Evolutionary conservation across 2,329 filamentous ascomycete species (phyloP).

Genomic region (Metarhizium brunneum): DNA sequence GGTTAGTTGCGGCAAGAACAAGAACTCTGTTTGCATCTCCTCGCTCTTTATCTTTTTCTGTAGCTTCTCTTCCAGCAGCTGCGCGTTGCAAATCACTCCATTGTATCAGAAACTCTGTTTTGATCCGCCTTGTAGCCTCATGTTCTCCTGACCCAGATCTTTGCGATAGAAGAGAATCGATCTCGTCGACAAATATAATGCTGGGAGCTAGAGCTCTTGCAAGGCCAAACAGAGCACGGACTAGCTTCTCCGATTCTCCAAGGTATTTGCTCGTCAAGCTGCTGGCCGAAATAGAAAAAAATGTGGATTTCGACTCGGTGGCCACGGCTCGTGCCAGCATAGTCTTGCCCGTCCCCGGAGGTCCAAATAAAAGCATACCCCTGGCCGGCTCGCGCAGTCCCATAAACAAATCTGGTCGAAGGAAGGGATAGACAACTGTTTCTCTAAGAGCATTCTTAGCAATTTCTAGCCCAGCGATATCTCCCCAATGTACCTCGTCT

Average conservation of each 20-base stretch:
- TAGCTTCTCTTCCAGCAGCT: constrained; percentile 72
- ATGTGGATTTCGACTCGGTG: constrained; percentile 88
- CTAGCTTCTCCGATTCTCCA: constrained; percentile 92
- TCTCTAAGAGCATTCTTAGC: constrained; percentile 91
- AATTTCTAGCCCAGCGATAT: constrained; percentile 82
- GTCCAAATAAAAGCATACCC: constrained; percentile 93
- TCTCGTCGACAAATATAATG: constrained; percentile 98
- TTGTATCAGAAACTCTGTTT: constrained; percentile 95
- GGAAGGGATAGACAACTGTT: constrained; percentile 92
- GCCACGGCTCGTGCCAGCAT: constrained; percentile 91
- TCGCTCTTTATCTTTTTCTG: constrained; percentile 54
- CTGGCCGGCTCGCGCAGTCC: constrained; percentile 87
- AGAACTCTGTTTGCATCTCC: constrained; percentile 84
- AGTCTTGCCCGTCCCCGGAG: constrained; percentile 96
- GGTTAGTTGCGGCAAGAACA: constrained; percentile 88
- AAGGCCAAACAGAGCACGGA: constrained; percentile 82
- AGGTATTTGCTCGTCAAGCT: constrained; percentile 93
- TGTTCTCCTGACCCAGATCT: constrained; percentile 79
- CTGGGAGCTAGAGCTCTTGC: constrained; percentile 83
- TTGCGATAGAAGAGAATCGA: constrained; percentile 84
- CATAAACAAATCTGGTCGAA: constrained; percentile 92
- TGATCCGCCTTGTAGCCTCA: constrained; percentile 86
- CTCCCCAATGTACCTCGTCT: constrained; percentile 89
- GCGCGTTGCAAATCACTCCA: constrained; percentile 93
- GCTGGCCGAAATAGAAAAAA: constrained; percentile 94